Evolutionary conservation across 2,329 filamentous ascomycete genomes (phyloP), one percentile per base, ranked within the genome.

Genomic region (Orbilia oligospora): DNA sequence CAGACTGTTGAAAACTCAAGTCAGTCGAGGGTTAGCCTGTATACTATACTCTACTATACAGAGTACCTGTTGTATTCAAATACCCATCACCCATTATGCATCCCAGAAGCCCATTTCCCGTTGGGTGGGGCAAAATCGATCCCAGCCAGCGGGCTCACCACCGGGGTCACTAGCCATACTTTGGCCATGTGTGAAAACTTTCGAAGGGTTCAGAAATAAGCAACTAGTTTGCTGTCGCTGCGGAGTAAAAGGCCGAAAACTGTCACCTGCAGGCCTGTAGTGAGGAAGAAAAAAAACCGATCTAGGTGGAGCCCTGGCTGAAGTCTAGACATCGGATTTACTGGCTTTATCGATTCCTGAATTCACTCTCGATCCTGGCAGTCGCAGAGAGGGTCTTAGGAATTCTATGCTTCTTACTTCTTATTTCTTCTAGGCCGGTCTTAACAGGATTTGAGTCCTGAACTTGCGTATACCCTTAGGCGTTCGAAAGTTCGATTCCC

Each of bases 281-380:
- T 36, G 16, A 71, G 46, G 12, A n/a, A 41, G 71, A 61, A 18
- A 38, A 41, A 77, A 61, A 18, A 38, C 56, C 66, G 72, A 77
- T 77, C 72, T 33, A 16, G 41, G 58, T 30, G 27, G 72, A 14
- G 18, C 22, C 72, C 72, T 51, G 24, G 46, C 63, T 36, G 16
- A 27, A 51, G 58, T 65, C 72, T 77, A 63, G 72, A 69, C 56
- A 77, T 77, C 72, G 67, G 67, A 44, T 70, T 66, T 70, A 49
- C 27, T 38, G 58, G 41, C 38, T 30, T 16, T 49, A 77, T 77
- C 38, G 38, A 41, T 41, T n/a, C 72, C 55, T 51, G 55, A 64
- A 55, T 63, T 63, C 46, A 46, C 44, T 44, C 38, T 12, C 44
- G 38, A 58, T 58, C 53, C 53, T 58, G 5, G 53, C 2, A 12